Base-by-base conservation (phyloP, 1,139 yeast species). In the Komagataea norvegica region DNA sequence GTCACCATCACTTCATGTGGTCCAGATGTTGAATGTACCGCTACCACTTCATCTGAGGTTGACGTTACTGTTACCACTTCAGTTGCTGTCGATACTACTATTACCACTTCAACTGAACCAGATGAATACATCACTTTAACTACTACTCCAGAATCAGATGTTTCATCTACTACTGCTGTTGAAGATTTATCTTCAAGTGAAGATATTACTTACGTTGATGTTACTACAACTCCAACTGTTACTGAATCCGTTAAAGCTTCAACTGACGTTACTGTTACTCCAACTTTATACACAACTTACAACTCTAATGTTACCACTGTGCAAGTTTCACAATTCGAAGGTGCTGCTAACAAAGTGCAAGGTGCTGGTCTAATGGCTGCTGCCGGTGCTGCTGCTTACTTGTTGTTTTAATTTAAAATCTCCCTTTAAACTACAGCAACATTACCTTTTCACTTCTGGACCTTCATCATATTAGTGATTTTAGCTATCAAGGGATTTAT, bases 1-100 rank as follows among this genome's bases (percentile, higher is more conserved):
- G 61, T 68, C 42, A 72, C 79, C 55, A 62, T 72, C 61, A 72
- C 77, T 43, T 64, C 70, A 38, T 74, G 80, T 61, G 52, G 59
- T 31, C 58, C 64, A 45, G 41, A 23, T 6, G 28, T 18, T 17
- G 24, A 21, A 62, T 56, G 52, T 48, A 53, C 65, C 40, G 60
- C 59, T 33, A 55, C 61, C 37, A 59, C 54, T n/a, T n/a, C n/a
- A n/a, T n/a, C n/a, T n/a, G n/a, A n/a, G n/a, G n/a, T n/a, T n/a
- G n/a, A n/a, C 31, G 56, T 66, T 40, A 48, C 57, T 29, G 46
- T 31, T 55, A 62, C 52, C 23, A 49, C 59, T 15, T 41, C 45
- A 13, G 22, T 28, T 17, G 40, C 50, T 9, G 31, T 44, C 30
- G 45, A 29, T 17, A 44, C 50, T 23, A 32, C 42, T 7, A 36